phyloP scores from a whole-genome alignment of 2,329 filamentous ascomycete species.

The Onygenales sp. region DNA sequence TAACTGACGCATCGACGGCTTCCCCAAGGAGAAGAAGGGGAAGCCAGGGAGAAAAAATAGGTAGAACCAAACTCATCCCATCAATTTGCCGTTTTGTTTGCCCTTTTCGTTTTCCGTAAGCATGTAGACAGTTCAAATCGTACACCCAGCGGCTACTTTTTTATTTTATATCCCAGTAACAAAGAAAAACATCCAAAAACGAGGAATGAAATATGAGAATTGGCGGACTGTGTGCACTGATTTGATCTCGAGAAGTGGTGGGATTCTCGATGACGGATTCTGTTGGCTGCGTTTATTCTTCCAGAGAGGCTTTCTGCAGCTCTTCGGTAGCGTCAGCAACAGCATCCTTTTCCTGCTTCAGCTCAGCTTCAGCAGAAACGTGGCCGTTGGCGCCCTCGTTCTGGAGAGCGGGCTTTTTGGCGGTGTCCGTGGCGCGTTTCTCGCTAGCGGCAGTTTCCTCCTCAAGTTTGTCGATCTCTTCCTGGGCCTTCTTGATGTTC shows the following conservation, averaged over 20 bases:
- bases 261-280: neutral
- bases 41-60: no score
- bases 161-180: neutral
- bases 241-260: neutral
- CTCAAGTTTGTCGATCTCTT: conserved; percentile 79
- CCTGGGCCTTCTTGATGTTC: conserved; percentile 96
- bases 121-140: no score
- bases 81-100: no score
- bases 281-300: conserved; percentile 36
- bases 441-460: conserved; percentile 53
- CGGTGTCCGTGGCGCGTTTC: conserved; percentile 38
- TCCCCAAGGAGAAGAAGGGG: no score
- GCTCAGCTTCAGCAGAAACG: conserved; percentile 44
- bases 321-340: conserved; percentile 50
- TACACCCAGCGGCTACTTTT: no score
- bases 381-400: conserved; percentile 45
- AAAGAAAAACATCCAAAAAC: neutral
- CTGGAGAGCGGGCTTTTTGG: conserved; percentile 44
- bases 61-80: no score
- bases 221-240: neutral
- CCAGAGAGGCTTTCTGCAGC: conserved; percentile 51
- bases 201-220: neutral
- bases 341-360: conserved; percentile 50
- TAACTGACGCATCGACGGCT: no score
- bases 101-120: neutral